Evolutionary conservation across 202 grass and related monocot species (phyloP), one percentile per base, ranked within the genome.

Genomic region (Setaria italica): DNA sequence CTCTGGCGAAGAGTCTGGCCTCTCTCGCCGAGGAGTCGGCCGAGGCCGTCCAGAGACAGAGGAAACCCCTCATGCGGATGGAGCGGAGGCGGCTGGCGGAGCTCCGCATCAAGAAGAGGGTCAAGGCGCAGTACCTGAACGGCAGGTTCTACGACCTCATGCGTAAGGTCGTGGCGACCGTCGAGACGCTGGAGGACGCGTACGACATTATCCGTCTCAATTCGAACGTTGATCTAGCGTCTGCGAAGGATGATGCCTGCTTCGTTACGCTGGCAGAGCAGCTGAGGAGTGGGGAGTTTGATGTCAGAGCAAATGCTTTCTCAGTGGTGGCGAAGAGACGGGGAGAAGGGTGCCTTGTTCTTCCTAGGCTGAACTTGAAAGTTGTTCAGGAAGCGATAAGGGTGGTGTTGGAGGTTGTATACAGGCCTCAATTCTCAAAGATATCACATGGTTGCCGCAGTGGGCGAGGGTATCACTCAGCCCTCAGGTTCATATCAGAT

Each of bases 391-490:
- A 98, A 79, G 93, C 93, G 0, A 62, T 98, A 43, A 88, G 93
- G 72, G 81, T 92, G 63, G 88, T 87, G 51, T 93, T 98, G 78
- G 93, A 98, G 70, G 91, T 94, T 74, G 86, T 93, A 41, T 94
- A 87, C 85, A 94, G 90, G 53, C 95, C 89, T 48, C 86, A 98
- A 4, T 98, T 98, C 80, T 98, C 93, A 47, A 98, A 91, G 85
- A 95, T 98, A 81, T 95, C 95, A 20, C 95, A 98, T 74, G 95
- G 95, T 48, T 95, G 91, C 32, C 87, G 95, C 39, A 94, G 91
- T 59, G 88, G 95, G 39, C 84, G 93, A 54, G 93, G 91, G 30
- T 87, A 88, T 71, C 78, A 82, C 62, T 93, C 91, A 11, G 91
- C 87, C 55, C 82, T 97, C 30, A 92, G 84, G 78, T 98, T 92